Evolutionary conservation across 192 early-diverging fungal genomes (phyloP), one percentile per base, ranked within the genome.

Genomic region (Coemansia aciculifera): DNA sequence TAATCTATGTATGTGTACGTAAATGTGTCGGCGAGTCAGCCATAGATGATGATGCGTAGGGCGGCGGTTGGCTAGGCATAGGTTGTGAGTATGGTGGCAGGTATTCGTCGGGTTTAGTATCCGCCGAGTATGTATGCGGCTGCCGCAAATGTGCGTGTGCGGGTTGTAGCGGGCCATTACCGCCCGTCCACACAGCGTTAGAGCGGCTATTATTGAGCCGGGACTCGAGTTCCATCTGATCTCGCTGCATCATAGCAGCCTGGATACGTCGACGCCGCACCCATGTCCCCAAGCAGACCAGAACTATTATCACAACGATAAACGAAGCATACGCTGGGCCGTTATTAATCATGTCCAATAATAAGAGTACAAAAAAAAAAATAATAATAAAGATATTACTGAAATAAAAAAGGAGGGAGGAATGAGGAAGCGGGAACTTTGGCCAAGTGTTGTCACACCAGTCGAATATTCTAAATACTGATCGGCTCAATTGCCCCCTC

Each of bases 41-140:
- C 40, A 42, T 42, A 42, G 15, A 10, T 15, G 64, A 42, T 5
- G 46, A 21, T 23, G 31, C 51, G 39, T 31, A 57, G 24, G 66
- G 29, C 37, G 62, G 62, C 3, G 62, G 62, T 23, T 63, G 51
- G 1, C 27, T 13, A 29, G 27, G 0, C 3, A 31, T 42, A 23
- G 51, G 51, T 15, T 54, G 51, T 5, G 51, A 29, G 56, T 74
- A 74, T 21, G 73, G 73, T 12, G 73, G 73, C 46, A 74, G 38
- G n/a, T 74, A 68, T 37, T 74, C 73, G 2, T 54, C 51, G 2
- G 56, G 62, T 32, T 74, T 74, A 19, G 24, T 9, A 10, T 67
- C 65, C 2, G 38, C 21, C 1, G 29, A 37, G 12, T 12, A 12
- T 15, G 10, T 15, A 42, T 38, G 39, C 2, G 59, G 68, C 44